Evolutionary conservation across 2,329 filamentous ascomycete genomes (phyloP).

Genomic region (Teratosphaeria zuluensis): DNA sequence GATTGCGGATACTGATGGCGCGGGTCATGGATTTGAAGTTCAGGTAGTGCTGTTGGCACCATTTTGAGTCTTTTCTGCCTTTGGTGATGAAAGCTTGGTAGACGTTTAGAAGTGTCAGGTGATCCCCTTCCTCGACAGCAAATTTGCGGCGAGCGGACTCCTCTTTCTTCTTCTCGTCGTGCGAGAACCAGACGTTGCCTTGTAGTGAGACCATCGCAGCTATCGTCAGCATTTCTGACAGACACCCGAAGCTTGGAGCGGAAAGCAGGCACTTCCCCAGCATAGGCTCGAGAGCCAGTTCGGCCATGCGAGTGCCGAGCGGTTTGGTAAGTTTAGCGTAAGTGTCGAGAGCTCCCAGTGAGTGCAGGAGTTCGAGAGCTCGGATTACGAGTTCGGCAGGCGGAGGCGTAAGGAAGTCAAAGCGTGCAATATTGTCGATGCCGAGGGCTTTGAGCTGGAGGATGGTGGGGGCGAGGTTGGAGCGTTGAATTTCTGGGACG

Average conservation of each 20-base stretch:
- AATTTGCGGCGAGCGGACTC: constrained; percentile 72
- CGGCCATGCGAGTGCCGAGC: constrained; percentile 83
- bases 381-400: constrained; percentile 76
- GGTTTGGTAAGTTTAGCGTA: constrained; percentile 86
- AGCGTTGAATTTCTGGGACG: constrained; percentile 82
- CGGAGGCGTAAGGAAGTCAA: constrained; percentile 79
- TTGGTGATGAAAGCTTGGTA: constrained; percentile 79
- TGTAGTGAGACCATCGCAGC: constrained; percentile 88
- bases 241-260: constrained; percentile 63
- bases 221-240: constrained; percentile 81
- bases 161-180: constrained; percentile 64
- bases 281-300: constrained; percentile 89
- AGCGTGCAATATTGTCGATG: constrained; percentile 86
- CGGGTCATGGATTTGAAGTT: constrained; percentile 78
- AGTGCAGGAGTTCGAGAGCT: constrained; percentile 78
- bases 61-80: constrained; percentile 72
- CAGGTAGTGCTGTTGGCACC: constrained; percentile 77
- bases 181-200: constrained; percentile 66
- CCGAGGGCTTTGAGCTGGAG: constrained; percentile 90
- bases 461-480: constrained; percentile 78
- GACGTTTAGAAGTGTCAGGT: constrained; percentile 85
- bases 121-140: constrained; percentile 86
- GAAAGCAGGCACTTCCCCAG: constrained; percentile 80
- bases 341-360: constrained; percentile 75
- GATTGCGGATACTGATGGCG: constrained; percentile 76